Evolutionary conservation across 176 grass and related monocot species (phyloP), one percentile per base, ranked within the genome.

Genomic region (Zoysia japonica): DNA sequence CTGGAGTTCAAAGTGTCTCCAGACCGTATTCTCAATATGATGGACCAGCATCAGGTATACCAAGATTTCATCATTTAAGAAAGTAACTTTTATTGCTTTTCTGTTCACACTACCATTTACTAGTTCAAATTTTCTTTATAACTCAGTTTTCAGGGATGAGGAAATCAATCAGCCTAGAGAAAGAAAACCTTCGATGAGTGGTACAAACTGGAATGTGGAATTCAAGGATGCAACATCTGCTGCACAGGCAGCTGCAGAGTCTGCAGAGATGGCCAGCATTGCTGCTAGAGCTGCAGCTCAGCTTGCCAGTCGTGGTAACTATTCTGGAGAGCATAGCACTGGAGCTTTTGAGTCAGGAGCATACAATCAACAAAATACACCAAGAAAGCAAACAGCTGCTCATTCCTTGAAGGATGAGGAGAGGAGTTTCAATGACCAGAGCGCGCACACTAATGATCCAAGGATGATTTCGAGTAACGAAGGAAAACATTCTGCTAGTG

Each of bases 211-310:
- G 92, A 91, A 89, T 74, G 70, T 91, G 50, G 89, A 98, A 84
- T 99, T 93, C 85, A 99, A 88, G 82, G 92, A 95, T 84, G 96
- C 90, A 89, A 89, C 88, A 86, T 90, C 89, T 85, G 96, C 96
- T 82, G 92, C 92, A 46, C 84, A 90, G 72, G 92, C 92, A 70
- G 96, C 96, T 76, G 96, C 92, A 39, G 86, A 95, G 40, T 89
- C 92, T 74, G 96, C 92, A 82, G 92, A 95, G 76, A 92, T 83
- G 88, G 96, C 96, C 42, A 92, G 90, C 81, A 73, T 91, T 63
- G 96, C 96, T 84, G 96, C 96, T 80, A 88, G 88, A 89, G 96
- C 92, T 93, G 96, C 96, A 67, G 92, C 90, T 54, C 84, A 99
- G 75, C 86, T 99, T 92, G 96, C 92, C 65, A 93, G 90, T 48